Percentiles rank a stretch among this genome's conserved stretches.
phyloP scores from a whole-genome alignment of 2,329 filamentous ascomycete species.

The Nigrograna mackinnonii region DNA sequence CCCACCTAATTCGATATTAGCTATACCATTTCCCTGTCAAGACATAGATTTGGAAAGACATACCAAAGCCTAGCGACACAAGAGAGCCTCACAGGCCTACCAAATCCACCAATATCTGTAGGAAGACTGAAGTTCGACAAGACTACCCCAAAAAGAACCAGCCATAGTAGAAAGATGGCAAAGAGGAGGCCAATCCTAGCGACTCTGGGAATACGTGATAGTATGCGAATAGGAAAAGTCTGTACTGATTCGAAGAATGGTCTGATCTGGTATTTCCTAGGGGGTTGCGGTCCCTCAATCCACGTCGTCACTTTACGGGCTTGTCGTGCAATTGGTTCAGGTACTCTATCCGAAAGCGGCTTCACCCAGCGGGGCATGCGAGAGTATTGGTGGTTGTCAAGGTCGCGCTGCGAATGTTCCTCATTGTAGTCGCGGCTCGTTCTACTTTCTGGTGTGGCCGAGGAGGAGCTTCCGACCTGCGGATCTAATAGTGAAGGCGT shows the following conservation, averaged over 20 bases:
- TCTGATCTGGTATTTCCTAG: conserved; percentile 45
- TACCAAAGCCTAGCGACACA: conserved; percentile 73
- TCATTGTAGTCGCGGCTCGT: background rate
- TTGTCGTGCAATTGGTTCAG: conserved; percentile 17
- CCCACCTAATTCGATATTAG: conserved; percentile 18
- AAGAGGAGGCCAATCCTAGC: conserved; percentile 61
- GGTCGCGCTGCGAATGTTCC: background rate
- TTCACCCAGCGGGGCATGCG: conserved; percentile 7
- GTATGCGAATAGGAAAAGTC: conserved; percentile 63
- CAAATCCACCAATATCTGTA: conserved; percentile 68
- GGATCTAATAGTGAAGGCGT: background rate
- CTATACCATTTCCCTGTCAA: background rate
- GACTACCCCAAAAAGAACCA: conserved; percentile 69
- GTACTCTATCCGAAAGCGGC: conserved; percentile 15
- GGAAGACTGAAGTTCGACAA: conserved; percentile 62
- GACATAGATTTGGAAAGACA: conserved; percentile 1
- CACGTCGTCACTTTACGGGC: conserved; percentile 38
- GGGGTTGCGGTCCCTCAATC: conserved; percentile 50
- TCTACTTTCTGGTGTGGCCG: background rate
- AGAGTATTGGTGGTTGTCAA: background rate
- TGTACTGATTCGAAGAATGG: conserved; percentile 68
- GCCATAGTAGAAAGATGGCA: conserved; percentile 65
- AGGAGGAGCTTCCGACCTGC: background rate
- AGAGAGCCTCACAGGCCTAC: conserved; percentile 65
- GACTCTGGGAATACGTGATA: conserved; percentile 61